Percentiles rank a stretch among this genome's conserved stretches.
phyloP scores from a whole-genome alignment of 129 eudicot genomes.

The Centrapalus pauciflorus region DNA sequence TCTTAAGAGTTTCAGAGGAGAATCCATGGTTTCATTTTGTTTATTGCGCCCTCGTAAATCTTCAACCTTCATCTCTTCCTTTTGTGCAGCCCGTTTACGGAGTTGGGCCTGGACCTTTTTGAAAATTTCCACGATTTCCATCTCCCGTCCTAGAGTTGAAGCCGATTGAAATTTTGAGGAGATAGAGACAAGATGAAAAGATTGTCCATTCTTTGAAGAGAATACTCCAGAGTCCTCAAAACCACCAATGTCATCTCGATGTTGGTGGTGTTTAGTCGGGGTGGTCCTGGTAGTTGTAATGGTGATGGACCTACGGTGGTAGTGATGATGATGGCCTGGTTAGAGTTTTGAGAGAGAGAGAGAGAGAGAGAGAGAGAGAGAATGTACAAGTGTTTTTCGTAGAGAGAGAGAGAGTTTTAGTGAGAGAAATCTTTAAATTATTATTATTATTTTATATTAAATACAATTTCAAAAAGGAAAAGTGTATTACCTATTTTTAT shows the following conservation, averaged over 20 bases:
- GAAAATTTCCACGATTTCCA: conserved; percentile 79
- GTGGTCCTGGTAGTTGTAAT: too few relatives aligned
- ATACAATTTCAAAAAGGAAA: too few relatives aligned
- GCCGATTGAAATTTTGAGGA: conserved; percentile 47
- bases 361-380: too few relatives aligned
- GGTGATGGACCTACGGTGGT: too few relatives aligned
- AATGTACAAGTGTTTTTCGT: too few relatives aligned
- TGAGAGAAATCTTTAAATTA: too few relatives aligned
- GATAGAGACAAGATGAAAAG: conserved; percentile 37
- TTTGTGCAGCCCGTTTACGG: conserved; percentile 62
- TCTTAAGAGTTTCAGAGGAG: conserved; percentile 67
- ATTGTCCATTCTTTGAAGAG: conserved; percentile 60
- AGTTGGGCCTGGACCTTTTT: conserved; percentile 78
- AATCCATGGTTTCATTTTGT: conserved; percentile 72
- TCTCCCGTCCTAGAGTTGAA: conserved; percentile 73
- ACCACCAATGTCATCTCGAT: conserved; percentile 46
- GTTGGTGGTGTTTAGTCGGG: too few relatives aligned
- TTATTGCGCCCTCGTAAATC: conserved; percentile 50
- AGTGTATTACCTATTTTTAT: too few relatives aligned
- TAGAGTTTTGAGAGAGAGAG: too few relatives aligned
- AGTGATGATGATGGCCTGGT: too few relatives aligned
- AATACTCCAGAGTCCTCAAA: conserved; percentile 62
- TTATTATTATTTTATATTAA: too few relatives aligned
- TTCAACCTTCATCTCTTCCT: conserved; percentile 66
- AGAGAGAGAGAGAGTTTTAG: too few relatives aligned